A percentile compares a stretch with the other conserved stretches of the same genome.
Evolutionary conservation across 106 monocot species (phyloP).

Genomic region (Cymbidium sinense): DNA sequence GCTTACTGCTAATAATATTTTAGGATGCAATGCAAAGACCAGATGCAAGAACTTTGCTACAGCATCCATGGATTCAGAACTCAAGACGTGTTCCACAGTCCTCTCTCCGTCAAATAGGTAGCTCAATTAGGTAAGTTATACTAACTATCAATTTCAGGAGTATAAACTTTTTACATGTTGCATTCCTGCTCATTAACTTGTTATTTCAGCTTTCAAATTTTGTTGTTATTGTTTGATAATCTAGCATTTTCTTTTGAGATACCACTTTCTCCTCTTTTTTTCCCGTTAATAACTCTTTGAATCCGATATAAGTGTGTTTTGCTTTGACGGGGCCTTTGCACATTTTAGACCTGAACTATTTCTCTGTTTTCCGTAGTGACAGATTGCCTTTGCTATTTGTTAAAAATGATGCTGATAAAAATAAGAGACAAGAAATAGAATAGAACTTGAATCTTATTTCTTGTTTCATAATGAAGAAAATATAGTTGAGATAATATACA

Average conservation of each 20-base stretch:
- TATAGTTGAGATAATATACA: no score
- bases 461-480: no score
- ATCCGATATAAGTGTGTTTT: neutral
- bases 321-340: neutral
- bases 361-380: neutral
- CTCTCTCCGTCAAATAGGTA: constrained; percentile 54
- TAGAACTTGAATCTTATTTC: no score
- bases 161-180: neutral
- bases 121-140: constrained; percentile 47
- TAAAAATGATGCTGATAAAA: no score
- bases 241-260: neutral
- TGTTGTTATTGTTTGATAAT: neutral
- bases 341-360: neutral
- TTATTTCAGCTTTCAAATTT: neutral
- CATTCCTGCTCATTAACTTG: neutral
- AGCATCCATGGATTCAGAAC: constrained; percentile 91
- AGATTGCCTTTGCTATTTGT: neutral
- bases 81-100: constrained; percentile 76
- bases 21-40: constrained; percentile 99
- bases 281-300: neutral
- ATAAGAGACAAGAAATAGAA: no score
- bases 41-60: constrained; percentile 87
- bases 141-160: neutral
- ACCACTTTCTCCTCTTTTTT: neutral
- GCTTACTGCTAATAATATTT: constrained; percentile 8